Base-by-base conservation (phyloP, 805 yeast species). In the Metschnikowia orientalis region DNA sequence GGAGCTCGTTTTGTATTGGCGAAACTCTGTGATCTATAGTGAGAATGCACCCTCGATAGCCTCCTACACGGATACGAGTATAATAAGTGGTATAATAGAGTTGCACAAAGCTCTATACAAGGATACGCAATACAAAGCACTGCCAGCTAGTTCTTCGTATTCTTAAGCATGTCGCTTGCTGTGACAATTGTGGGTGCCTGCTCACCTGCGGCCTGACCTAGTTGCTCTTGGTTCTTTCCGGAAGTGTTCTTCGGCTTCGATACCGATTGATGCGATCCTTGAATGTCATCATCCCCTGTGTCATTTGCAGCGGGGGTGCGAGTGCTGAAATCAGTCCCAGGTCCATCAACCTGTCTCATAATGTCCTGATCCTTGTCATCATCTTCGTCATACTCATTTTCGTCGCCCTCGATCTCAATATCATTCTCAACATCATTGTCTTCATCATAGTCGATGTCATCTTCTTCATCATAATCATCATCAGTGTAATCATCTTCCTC, bases 101-200 rank as follows among this genome's bases (percentile, higher is more conserved):
- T n/a, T 20, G 10, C 5, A 8, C 23, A n/a, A n/a, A 23, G 14
- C 8, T 14, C 13, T 12, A 23, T 13, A 23, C 13, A n/a, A 4
- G 13, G 8, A n/a, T 9, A 13, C 9, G 8, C 19, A 23, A n/a
- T n/a, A 12, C 13, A 8, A 14, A 12, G 15, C 18, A 13, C 8
- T 15, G 4, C 15, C 14, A 10, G 18, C 22, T 34, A 34, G 23
- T 33, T 30, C 18, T 30, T 36, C 28, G 40, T 21, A 21, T 35
- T 35, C 23, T 30, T 29, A 32, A 42, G 35, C 34, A 42, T 29
- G 17, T 40, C 44, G 28, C 42, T 40, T 14, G 46, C 46, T 13
- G 38, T 37, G 28, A 34, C 32, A 11, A 42, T 30, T 20, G 23
- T 23, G 26, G 30, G 21, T 13, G 24, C 28, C 34, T 18, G 34